Percentiles rank a stretch among this genome's conserved stretches.
phyloP scores from a whole-genome alignment of 176 grass and related monocot genomes.

The Triticum turgidum region DNA sequence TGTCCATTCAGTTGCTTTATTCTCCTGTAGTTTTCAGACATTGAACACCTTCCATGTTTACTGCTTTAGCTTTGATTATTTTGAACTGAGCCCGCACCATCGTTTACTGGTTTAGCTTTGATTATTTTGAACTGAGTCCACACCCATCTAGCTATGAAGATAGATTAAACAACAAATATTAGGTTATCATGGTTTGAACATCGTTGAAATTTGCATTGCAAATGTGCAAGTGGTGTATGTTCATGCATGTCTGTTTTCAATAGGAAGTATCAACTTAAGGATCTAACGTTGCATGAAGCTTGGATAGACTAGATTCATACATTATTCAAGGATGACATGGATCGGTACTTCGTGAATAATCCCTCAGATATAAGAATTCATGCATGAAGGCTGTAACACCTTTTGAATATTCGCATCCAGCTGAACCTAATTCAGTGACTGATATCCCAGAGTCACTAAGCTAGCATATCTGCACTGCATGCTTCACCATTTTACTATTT shows the following conservation, averaged over 20 bases:
- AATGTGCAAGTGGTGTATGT: not conserved
- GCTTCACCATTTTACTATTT: not conserved
- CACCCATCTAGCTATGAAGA: not conserved
- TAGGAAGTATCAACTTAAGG: not conserved
- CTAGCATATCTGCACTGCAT: slow-evolving; percentile 8
- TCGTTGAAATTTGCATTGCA: not conserved
- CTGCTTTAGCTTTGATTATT: slow-evolving; percentile 11
- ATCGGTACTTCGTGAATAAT: not conserved
- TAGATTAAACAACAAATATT: not conserved
- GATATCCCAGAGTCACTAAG: not conserved
- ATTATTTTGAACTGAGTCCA: slow-evolving; percentile 7
- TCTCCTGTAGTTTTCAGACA: slow-evolving; percentile 4
- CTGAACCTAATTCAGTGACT: slow-evolving; percentile 10
- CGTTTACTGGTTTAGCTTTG: not conserved
- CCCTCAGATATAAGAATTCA: slow-evolving; percentile 2
- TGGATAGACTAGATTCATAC: slow-evolving; percentile 3
- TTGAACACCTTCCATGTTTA: not conserved
- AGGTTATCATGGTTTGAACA: not conserved
- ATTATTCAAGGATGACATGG: not conserved
- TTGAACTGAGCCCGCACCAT: not conserved
- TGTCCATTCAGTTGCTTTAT: not conserved
- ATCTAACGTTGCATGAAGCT: not conserved
- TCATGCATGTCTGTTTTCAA: not conserved
- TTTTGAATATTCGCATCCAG: not conserved
- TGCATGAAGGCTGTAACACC: not conserved